Evolutionary conservation across 1,284 basidiomycete species (phyloP), one percentile per base, ranked within the genome.

Genomic region (Puccinia triticina): DNA sequence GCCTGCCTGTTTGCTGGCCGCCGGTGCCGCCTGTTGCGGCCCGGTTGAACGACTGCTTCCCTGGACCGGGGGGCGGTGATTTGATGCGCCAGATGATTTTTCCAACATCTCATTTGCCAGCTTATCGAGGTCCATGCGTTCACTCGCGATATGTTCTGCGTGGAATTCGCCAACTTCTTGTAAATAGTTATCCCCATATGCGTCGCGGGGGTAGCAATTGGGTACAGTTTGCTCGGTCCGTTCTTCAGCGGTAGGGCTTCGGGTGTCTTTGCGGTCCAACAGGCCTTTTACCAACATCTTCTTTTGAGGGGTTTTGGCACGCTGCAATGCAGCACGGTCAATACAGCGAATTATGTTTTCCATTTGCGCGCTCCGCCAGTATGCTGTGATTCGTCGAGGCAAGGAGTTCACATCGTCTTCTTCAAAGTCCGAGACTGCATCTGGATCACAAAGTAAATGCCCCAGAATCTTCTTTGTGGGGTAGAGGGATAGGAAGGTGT

Each of bases 381-480:
- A 21, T 67, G 64, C 64, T 37, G 32, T 43, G 34, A 67, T 43
- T 37, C 64, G 21, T 21, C 32, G 64, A 7, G 64, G 64, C 18
- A 43, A 37, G 8, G 40, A 43, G 21, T 67, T 43, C n/a, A 32
- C 64, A 67, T 67, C 40, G 7, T 67, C 32, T 16, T 67, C 64
- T 67, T 67, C 64, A 40, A 67, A 37, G 40, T 67, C 32, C 4
- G 64, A 67, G 32, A 67, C 64, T n/a, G 64, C 40, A 43, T 67
- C 64, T 7, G 64, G 34, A 67, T 67, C 32, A 16, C 64, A 32
- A 67, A 67, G 64, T 43, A 67, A 67, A n/a, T 67, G 64, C 5
- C 64, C 64, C 16, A 67, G 40, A 18, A 67, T 37, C 34, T 67
- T 67, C 40, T 43, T 67, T 16, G 18, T 23, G 16, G 64, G 64